Percentiles rank a stretch among this genome's conserved stretches.
Conservation (phyloP, 371 early-diverging fungal species). For the Thermomucor indicae-seudaticae region DNA sequence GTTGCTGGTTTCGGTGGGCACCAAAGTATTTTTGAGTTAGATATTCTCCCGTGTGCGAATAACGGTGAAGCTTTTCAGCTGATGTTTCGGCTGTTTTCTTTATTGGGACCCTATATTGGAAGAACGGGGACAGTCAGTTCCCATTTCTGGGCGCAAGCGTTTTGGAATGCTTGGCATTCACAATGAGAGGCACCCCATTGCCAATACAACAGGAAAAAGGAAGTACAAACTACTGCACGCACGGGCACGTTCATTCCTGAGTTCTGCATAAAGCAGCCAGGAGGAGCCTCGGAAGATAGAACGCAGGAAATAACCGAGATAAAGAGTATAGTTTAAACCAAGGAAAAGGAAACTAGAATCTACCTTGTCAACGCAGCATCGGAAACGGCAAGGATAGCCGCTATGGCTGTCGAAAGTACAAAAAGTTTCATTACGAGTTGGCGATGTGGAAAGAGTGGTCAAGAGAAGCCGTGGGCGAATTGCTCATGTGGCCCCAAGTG, state of each 20-base stretch:
- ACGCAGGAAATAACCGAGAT: not conserved
- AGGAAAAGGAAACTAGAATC: no score
- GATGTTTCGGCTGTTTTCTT: constrained; percentile 69
- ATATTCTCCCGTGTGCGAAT: constrained; percentile 58
- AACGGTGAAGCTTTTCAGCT: constrained; percentile 58
- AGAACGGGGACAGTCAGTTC: no score
- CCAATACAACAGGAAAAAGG: not conserved
- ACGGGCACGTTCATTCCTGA: not conserved
- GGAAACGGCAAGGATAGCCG: constrained; percentile 8
- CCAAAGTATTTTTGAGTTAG: constrained; percentile 80
- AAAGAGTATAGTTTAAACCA: not conserved
- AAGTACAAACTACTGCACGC: not conserved
- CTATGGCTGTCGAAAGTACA: constrained; percentile 5
- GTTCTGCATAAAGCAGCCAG: not conserved
- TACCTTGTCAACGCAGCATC: constrained; percentile 10
- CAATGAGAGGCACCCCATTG: no score
- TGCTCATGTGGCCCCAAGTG: no score
- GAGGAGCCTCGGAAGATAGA: not conserved
- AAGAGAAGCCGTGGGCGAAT: no score
- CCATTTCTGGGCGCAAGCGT: no score
- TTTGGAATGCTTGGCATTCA: no score
- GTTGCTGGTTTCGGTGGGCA: constrained; percentile 40
- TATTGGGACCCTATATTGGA: constrained; percentile 66
- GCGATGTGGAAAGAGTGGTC: not conserved
- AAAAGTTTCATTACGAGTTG: constrained; percentile 5